Base-by-base conservation (phyloP, 805 yeast species). In the Kodamaea neixiangensis region DNA sequence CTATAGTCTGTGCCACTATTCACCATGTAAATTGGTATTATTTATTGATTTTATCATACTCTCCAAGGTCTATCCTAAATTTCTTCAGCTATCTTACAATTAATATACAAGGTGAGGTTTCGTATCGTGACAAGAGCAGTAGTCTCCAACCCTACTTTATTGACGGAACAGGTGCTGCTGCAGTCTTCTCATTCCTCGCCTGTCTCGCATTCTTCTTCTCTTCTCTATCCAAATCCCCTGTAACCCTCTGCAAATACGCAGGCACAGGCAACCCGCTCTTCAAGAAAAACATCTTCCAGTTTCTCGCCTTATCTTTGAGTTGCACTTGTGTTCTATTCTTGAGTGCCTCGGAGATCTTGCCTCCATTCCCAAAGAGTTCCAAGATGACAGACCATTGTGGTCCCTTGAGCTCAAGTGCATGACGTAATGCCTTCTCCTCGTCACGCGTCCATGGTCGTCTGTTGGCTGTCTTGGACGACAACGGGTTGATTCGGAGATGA, bases 291-390 rank as follows among this genome's bases (percentile, higher is more conserved):
- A 92, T 80, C 65, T 94, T 94, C 90, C 97, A 87, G 64, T 94
- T 94, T 57, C 99, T 79, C 0, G 98, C 98, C 65, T 94, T 94
- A 65, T 94, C 99, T 67, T 94, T 94, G 52, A 94, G 76, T 65
- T 94, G 99, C 14, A 93, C 89, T 61, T 91, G 96, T 3, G 87
- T 86, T 64, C 99, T 77, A 64, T 90, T 88, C 67, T 90, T 93
- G 58, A 94, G 76, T 1, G 85, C 81, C 65, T 94, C 98, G 38
- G 85, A 83, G 20, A 87, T 77, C 43, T 85, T 79, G 3, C 99
- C 99, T 7, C 98, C 98, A 3, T 96, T 88, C 1, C 99, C 99
- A 65, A 87, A 88, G n/a, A 87, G 70, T 60, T 89, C 97, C 44
- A 93, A 69, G 47, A 94, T 94, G 49, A 87, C 87, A 1, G 96